phyloP scores from a whole-genome alignment of 352 stramenopile species.

The Phytophthora aleatoria region DNA sequence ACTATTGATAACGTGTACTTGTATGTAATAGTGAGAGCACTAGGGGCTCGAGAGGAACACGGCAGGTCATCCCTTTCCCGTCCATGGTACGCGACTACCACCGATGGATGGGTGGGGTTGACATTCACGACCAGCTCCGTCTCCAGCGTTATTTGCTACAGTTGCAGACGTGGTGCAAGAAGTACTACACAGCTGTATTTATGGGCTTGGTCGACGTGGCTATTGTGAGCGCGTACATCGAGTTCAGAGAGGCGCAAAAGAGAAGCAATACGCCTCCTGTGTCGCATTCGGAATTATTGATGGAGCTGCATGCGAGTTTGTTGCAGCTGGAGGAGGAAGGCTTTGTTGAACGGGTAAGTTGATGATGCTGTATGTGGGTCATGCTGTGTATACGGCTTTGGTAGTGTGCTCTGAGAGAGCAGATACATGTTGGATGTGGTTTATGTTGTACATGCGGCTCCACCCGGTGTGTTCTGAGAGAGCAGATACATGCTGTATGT shows the following conservation, averaged over 20 bases:
- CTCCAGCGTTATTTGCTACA: background rate
- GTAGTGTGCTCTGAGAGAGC: no score
- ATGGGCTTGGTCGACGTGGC: background rate
- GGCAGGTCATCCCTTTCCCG: no score
- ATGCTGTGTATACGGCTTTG: background rate
- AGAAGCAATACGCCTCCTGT: background rate
- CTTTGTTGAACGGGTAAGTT: background rate
- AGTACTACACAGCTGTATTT: background rate
- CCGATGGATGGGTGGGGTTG: background rate
- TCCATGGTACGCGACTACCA: no score
- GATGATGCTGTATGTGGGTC: background rate
- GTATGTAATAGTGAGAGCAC: no score
- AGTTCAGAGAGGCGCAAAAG: background rate
- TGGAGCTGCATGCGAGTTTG: conserved; percentile 12
- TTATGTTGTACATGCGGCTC: no score
- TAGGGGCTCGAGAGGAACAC: no score
- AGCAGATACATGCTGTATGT: background rate
- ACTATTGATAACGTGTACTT: no score
- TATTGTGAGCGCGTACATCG: background rate
- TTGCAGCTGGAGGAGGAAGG: background rate
- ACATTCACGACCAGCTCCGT: background rate
- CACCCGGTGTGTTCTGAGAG: no score
- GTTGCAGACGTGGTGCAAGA: background rate
- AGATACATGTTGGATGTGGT: background rate
- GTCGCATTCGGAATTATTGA: conserved; percentile 11